A percentile compares a stretch with the other conserved stretches of the same genome.
Evolutionary conservation across 129 eudicot species (phyloP).

Genomic region (Saposhnikovia divaricata): DNA sequence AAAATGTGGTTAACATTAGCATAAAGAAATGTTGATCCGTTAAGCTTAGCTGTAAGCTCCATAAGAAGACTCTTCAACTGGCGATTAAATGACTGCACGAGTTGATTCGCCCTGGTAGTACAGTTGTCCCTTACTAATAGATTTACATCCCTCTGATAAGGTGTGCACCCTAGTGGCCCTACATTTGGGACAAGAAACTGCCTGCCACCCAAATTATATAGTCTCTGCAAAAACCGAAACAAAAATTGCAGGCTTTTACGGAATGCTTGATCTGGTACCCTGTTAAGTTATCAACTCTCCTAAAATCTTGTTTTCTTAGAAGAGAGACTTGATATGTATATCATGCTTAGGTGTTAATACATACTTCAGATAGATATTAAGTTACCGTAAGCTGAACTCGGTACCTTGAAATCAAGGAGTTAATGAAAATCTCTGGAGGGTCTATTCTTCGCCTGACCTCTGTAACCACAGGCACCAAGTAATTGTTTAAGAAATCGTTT

Average conservation of each 20-base stretch:
- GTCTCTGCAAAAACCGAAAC: conserved; percentile 37
- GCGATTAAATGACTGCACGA: conserved; percentile 51
- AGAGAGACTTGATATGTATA: neutral
- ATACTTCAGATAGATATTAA: neutral
- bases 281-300: neutral
- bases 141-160: conserved; percentile 60
- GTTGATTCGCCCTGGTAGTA: conserved; percentile 47
- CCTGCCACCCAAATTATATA: conserved; percentile 65
- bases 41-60: conserved; percentile 40
- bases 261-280: neutral
- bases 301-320: neutral
- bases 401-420: conserved; percentile 49
- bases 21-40: conserved; percentile 53
- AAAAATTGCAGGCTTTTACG: neutral
- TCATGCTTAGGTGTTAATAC: conserved; percentile 1
- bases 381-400: conserved; percentile 67
- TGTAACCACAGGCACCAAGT: conserved; percentile 55
- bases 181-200: conserved; percentile 62
- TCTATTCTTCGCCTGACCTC: conserved; percentile 34
- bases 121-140: conserved; percentile 40
- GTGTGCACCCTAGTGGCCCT: conserved; percentile 92
- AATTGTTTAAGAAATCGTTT: conserved; percentile 85
- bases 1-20: conserved; percentile 57
- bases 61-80: conserved; percentile 45
- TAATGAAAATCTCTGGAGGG: conserved; percentile 55